Base-by-base conservation (phyloP, 2,329 filamentous ascomycete species). In the Teratosphaeria pseudoeucalypti region DNA sequence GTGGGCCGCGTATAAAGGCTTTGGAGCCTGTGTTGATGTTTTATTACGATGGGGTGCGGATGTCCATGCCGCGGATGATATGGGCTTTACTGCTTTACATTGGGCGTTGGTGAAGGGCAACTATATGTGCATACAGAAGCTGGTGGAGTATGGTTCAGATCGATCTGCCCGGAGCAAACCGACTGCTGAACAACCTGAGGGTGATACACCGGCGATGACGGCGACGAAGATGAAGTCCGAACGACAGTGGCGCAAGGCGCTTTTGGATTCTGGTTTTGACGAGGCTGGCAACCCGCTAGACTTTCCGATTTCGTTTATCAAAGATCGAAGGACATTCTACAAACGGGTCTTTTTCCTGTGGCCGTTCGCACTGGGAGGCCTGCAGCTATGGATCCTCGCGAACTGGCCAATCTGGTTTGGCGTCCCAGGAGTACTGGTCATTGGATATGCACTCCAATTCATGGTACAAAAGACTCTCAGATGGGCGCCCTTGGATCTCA, bases 1-100 rank as follows among this genome's bases (percentile, higher is more conserved):
- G 94, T 99, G 94, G 94, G 90, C 94, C 19, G 92, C 92, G 16
- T 99, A 99, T 78, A 99, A 99, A 75, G 94, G 95, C 39, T 96
- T 87, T 72, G 90, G 92, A 0, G 86, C 88, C 54, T 95, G 90
- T 67, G 92, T 97, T 55, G 94, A 97, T 71, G 75, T 97, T 52
- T 92, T 96, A 65, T 77, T 99, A 61, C 85, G 91, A 66, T 99
- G 94, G 91, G 95, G 94, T 57, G 94, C 94, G 43, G 94, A 91
- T 71, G 90, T 96, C 9, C 90, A 95, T 74, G 87, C 90, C 37
- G 85, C 82, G 34, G 94, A 99, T 69, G 91, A 96, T 71, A 88
- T 92, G 66, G 92, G 92, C 32, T 94, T 97, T 73, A 96, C 92
- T 0, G 91, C 94, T 3, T 78, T 99, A 65, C 94, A 99, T 72